Percentiles rank a stretch among this genome's conserved stretches.
These are phyloP conservation scores for Trametes polyzona DNA, from an alignment of 1,284 basidiomycete genomes.

Conservation along the genomic window DNA sequence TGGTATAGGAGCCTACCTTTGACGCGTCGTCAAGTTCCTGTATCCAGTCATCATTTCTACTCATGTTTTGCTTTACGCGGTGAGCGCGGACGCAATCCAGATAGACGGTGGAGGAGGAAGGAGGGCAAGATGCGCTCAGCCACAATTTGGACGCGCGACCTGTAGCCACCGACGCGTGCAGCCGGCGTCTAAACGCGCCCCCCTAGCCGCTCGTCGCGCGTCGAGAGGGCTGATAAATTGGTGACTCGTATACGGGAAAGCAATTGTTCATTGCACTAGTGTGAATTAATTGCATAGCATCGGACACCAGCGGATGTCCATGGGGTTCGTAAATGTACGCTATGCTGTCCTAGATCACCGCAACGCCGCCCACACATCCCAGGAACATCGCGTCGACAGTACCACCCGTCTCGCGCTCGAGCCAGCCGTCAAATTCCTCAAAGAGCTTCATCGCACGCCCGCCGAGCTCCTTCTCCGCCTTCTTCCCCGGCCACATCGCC, in stretches of 20 bases:
- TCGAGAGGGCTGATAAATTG: too few species aligned
- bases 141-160: not conserved
- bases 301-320: not conserved
- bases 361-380: constrained; percentile 70
- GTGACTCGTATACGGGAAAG: too few species aligned
- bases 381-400: constrained; percentile 68
- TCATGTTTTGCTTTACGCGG: not conserved
- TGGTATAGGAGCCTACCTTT: constrained; percentile 5
- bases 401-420: constrained; percentile 58
- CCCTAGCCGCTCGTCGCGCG: too few species aligned
- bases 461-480: constrained; percentile 51
- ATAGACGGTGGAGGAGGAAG: not conserved
- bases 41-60: too few species aligned
- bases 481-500: constrained; percentile 81
- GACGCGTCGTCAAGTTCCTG: constrained; percentile 26
- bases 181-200: not conserved
- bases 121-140: constrained; percentile 1
- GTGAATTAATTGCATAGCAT: too few species aligned
- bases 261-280: too few species aligned
- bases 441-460: constrained; percentile 70
- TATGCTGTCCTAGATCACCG: constrained; percentile 17
- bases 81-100: not conserved
- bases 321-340: not conserved
- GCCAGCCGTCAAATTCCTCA: constrained; percentile 67
- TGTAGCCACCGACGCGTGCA: not conserved